Percentiles rank a stretch among this genome's conserved stretches.
Conservation (phyloP, 176 grass and related monocot species). For the Cocos nucifera region DNA sequence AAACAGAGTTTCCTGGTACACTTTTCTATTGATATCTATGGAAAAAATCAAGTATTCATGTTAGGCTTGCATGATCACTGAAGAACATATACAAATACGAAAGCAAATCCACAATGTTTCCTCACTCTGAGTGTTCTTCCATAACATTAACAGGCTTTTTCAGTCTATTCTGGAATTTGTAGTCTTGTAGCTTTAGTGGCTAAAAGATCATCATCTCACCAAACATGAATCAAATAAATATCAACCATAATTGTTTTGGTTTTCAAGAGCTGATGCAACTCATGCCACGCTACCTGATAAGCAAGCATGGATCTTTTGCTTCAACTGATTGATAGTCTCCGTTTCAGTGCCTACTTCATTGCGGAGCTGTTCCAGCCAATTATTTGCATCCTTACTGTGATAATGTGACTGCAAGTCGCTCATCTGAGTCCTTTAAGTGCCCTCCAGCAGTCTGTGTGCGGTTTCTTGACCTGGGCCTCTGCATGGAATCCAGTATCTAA, state of each 20-base stretch:
- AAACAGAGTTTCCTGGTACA: no score
- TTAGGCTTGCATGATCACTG: no score
- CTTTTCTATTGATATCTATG: no score
- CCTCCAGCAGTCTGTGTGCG: constrained; percentile 27
- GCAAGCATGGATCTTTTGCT: constrained; percentile 78
- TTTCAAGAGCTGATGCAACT: constrained; percentile 70
- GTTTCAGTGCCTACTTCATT: constrained; percentile 21
- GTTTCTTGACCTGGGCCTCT: constrained; percentile 26
- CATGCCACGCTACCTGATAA: constrained; percentile 71
- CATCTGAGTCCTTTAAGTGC: constrained; percentile 52
- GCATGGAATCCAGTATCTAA: constrained; percentile 56
- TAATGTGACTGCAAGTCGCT: constrained; percentile 53
- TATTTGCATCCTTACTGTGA: constrained; percentile 75
- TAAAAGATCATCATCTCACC: not conserved
- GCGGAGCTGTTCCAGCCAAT: constrained; percentile 68
- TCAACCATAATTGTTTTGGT: constrained; percentile 20
- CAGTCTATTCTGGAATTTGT: not conserved
- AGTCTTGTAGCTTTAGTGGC: no score
- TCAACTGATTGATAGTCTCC: constrained; percentile 56
- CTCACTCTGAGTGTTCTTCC: no score
- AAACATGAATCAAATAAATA: not conserved
- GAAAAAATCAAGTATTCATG: no score
- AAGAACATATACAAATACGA: no score
- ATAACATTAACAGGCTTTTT: not conserved
- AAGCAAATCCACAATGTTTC: no score